Conservation (phyloP, 768 basidiomycete genomes). For the Amanita pallidorosea region DNA sequence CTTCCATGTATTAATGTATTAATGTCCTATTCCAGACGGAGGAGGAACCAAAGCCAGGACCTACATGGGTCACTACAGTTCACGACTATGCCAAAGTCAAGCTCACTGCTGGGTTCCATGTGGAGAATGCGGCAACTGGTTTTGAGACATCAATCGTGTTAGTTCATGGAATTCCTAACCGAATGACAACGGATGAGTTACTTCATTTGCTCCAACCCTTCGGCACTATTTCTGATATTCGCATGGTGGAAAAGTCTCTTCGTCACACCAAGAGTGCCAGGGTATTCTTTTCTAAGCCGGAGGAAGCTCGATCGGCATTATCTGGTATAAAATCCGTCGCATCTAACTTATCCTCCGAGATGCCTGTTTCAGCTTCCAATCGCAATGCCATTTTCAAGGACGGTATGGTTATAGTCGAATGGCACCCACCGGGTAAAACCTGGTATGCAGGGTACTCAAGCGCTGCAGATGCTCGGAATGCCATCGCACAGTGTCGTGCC, state of each 20-base stretch:
- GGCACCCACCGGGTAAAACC: slow-evolving; percentile 44
- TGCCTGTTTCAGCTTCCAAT: slow-evolving; percentile 30
- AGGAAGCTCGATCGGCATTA: slow-evolving; percentile 44
- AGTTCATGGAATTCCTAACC: slow-evolving; percentile 37
- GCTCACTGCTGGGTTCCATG: slow-evolving; percentile 50
- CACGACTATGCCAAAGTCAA: slow-evolving; percentile 46
- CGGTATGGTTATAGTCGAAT: slow-evolving; percentile 44
- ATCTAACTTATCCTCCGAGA: slow-evolving; percentile 33
- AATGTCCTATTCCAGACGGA: background rate
- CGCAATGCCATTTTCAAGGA: slow-evolving; percentile 34
- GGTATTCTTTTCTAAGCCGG: slow-evolving; percentile 36
- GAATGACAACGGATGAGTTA: slow-evolving; percentile 24
- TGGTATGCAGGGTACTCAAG: slow-evolving; percentile 58
- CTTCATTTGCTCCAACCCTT: slow-evolving; percentile 28
- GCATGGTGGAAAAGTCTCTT: slow-evolving; percentile 12
- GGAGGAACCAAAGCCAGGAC: background rate
- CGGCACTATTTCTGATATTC: slow-evolving; percentile 33
- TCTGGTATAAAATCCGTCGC: slow-evolving; percentile 35
- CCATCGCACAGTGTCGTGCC: slow-evolving; percentile 30
- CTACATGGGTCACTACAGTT: slow-evolving; percentile 18
- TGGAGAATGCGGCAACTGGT: slow-evolving; percentile 47
- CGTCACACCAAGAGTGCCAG: slow-evolving; percentile 21
- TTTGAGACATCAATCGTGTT: slow-evolving; percentile 60
- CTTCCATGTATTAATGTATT: background rate
- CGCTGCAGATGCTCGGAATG: slow-evolving; percentile 35